These are phyloP conservation scores for Groenewaldozyma sp. DNA, from an alignment of 1,139 yeast genomes.

Conservation along the genomic window DNA sequence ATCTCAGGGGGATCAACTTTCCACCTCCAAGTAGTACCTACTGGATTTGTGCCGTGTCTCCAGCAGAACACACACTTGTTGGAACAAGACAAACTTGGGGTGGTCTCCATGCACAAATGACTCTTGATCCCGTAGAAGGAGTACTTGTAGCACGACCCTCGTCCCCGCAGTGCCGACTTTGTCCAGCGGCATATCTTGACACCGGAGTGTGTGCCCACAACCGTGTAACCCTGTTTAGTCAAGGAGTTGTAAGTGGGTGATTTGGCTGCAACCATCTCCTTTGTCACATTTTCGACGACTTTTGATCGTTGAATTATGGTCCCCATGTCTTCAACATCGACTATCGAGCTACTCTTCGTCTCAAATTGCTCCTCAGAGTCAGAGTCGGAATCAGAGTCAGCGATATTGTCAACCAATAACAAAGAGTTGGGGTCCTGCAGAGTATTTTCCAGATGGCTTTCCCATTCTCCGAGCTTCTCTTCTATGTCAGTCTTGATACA, in stretches of 20 bases:
- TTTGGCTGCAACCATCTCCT: slow-evolving; percentile 83
- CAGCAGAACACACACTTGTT: slow-evolving; percentile 95
- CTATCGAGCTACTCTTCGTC: slow-evolving; percentile 31
- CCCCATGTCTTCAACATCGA: slow-evolving; percentile 86
- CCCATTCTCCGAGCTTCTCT: slow-evolving; percentile 56
- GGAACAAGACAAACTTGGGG: slow-evolving; percentile 89
- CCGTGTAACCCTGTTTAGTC: slow-evolving; percentile 87
- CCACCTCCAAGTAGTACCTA: slow-evolving; percentile 96
- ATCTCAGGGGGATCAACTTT: slow-evolving; percentile 83
- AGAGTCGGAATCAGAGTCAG: slow-evolving; percentile 39
- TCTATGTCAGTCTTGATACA: slow-evolving; percentile 72
- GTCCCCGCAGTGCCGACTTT: slow-evolving; percentile 83
- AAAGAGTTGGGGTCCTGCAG: slow-evolving; percentile 55
- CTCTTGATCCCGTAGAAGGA: slow-evolving; percentile 87
- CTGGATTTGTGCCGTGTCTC: slow-evolving; percentile 97
- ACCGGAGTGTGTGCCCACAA: slow-evolving; percentile 92
- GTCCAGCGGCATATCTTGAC: slow-evolving; percentile 97
- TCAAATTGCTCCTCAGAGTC: slow-evolving; percentile 34
- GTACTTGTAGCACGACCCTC: slow-evolving; percentile 90
- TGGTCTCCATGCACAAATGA: slow-evolving; percentile 92
- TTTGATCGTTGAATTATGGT: slow-evolving; percentile 38
- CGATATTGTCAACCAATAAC: slow-evolving; percentile 35
- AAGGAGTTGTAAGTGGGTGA: slow-evolving; percentile 84
- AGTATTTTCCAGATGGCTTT: slow-evolving; percentile 46
- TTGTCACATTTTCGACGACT: slow-evolving; percentile 33